Conservation (phyloP, 2,329 filamentous ascomycete species). For the Mycosphaerelloides madeirae region DNA sequence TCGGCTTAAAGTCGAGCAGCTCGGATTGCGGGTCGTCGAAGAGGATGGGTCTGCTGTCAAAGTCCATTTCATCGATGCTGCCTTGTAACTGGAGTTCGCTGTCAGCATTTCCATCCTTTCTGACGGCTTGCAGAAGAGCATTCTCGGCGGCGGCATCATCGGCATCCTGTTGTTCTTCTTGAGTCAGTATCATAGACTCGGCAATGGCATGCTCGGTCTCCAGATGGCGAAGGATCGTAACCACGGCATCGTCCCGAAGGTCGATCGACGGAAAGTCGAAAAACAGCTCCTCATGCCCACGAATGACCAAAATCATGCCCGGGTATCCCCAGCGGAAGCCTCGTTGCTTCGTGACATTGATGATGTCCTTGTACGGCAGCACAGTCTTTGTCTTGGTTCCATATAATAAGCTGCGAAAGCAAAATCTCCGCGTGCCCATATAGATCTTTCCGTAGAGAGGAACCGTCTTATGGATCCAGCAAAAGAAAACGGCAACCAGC, state of each 20-base stretch:
- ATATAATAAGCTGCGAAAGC: conserved; percentile 85
- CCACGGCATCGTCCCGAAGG: conserved; percentile 79
- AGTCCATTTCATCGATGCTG: conserved; percentile 21
- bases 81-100: conserved; percentile 35
- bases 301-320: conserved; percentile 86
- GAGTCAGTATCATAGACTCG: conserved; percentile 63
- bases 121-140: conserved; percentile 69
- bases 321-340: conserved; percentile 89
- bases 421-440: conserved; percentile 80
- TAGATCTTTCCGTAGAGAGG: conserved; percentile 97
- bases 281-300: conserved; percentile 91
- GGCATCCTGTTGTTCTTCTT: conserved; percentile 65
- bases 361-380: conserved; percentile 81
- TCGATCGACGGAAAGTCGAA: conserved; percentile 83
- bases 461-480: conserved; percentile 81
- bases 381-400: conserved; percentile 90
- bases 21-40: conserved; percentile 89
- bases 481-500: conserved; percentile 84
- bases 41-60: conserved; percentile 67
- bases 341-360: conserved; percentile 91
- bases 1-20: conserved; percentile 84
- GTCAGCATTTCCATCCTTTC: conserved; percentile 44
- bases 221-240: conserved; percentile 72
- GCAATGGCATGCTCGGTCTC: conserved; percentile 67
- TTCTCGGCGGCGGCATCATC: conserved; percentile 76